A percentile compares a stretch with the other conserved stretches of the same genome.
Conservation (phyloP, 305 asterid species). For the Fraxinus xanthoxyloides region DNA sequence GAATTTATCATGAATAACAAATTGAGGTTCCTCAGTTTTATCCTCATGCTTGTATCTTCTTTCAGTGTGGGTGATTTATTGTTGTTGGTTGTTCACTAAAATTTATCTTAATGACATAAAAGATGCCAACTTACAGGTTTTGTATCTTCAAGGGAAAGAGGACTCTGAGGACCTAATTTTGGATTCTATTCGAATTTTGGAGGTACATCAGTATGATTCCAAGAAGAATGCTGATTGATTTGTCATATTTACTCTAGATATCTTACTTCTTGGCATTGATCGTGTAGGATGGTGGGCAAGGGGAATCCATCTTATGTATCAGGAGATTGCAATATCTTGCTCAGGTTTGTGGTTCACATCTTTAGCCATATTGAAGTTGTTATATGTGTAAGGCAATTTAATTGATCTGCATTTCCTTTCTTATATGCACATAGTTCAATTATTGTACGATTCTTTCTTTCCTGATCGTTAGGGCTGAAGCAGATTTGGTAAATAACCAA, state of each 20-base stretch:
- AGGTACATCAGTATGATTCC: constrained; percentile 46
- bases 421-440: constrained; percentile 4
- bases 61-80: background rate
- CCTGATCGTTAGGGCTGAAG: background rate
- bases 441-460: background rate
- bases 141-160: constrained; percentile 70
- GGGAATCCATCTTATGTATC: constrained; percentile 58
- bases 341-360: constrained; percentile 51
- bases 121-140: constrained; percentile 49
- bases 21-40: background rate
- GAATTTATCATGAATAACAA: background rate
- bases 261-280: constrained; percentile 28
- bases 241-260: constrained; percentile 10
- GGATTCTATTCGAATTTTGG: constrained; percentile 73
- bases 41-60: background rate
- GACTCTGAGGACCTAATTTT: constrained; percentile 68
- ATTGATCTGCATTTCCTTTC: background rate
- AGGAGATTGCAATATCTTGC: constrained; percentile 80
- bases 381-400: constrained; percentile 11
- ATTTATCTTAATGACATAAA: constrained; percentile 13
- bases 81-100: background rate
- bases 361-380: constrained; percentile 11
- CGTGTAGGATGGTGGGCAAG: constrained; percentile 70
- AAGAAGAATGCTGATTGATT: constrained; percentile 17
- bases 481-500: background rate